A percentile compares a stretch with the other conserved stretches of the same genome.
phyloP scores from a whole-genome alignment of 345 rosid species.

The Arabis hirsuta region DNA sequence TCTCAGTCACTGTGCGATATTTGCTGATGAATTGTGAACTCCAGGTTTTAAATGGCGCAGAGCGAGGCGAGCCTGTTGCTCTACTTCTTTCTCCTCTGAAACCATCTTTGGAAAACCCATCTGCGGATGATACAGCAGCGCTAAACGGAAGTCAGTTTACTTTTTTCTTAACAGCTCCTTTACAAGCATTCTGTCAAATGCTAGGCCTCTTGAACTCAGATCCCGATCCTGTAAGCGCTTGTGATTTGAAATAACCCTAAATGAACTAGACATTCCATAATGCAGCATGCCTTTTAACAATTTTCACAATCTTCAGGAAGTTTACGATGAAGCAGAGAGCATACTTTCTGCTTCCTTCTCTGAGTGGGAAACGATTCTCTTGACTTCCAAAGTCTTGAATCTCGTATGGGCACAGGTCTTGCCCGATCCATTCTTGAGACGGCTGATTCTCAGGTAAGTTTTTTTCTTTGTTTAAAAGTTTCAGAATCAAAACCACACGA shows the following conservation, averaged over 20 bases:
- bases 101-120: conserved; percentile 56
- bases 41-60: conserved; percentile 86
- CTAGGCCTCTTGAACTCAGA: conserved; percentile 60
- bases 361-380: conserved; percentile 87
- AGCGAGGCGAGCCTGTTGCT: conserved; percentile 91
- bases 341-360: conserved; percentile 74
- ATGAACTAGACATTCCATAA: background rate
- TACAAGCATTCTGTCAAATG: conserved; percentile 88
- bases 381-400: conserved; percentile 74
- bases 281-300: conserved; percentile 20
- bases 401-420: conserved; percentile 95
- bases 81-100: conserved; percentile 84
- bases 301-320: conserved; percentile 53
- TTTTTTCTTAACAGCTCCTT: conserved; percentile 86
- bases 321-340: conserved; percentile 66
- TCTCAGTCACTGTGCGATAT: conserved; percentile 21
- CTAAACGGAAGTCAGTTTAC: conserved; percentile 86
- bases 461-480: background rate
- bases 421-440: conserved; percentile 83
- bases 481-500: background rate
- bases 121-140: conserved; percentile 42
- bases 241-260: background rate
- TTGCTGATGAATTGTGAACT: conserved; percentile 30
- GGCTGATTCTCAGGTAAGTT: conserved; percentile 83
- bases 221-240: conserved; percentile 53